Conservation (phyloP, 345 rosid genomes). For the Citrus cavaleriei region DNA sequence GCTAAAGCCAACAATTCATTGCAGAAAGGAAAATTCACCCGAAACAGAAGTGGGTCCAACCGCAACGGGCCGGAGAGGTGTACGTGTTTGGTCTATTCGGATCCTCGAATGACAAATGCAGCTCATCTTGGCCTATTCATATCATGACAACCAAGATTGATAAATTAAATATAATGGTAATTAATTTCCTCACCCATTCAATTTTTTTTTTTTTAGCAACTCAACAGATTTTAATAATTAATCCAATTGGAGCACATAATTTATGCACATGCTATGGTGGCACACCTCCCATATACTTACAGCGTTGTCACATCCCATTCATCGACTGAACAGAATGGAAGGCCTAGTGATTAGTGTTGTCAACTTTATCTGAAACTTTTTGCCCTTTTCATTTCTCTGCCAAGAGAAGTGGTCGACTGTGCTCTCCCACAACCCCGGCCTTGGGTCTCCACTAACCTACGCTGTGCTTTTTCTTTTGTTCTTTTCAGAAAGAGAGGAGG, state of each 20-base stretch:
- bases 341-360: neutral
- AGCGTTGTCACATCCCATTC: neutral
- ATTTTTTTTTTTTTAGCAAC: too few relatives aligned
- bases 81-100: neutral
- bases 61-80: neutral
- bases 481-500: neutral
- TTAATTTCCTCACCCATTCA: too few relatives aligned
- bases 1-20: neutral
- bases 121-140: neutral
- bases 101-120: neutral
- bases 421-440: conserved; percentile 5
- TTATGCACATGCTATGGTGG: neutral
- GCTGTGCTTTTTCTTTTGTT: neutral
- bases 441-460: conserved; percentile 14
- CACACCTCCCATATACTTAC: neutral
- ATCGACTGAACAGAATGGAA: neutral
- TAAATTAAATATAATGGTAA: too few relatives aligned
- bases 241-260: neutral
- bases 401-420: neutral
- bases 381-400: neutral
- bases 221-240: too few relatives aligned
- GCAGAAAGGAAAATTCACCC: neutral
- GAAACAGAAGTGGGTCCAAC: neutral
- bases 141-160: too few relatives aligned
- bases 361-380: neutral